Conservation (phyloP, 2,329 filamentous ascomycete species). For the Ceratocystis colombiana region DNA sequence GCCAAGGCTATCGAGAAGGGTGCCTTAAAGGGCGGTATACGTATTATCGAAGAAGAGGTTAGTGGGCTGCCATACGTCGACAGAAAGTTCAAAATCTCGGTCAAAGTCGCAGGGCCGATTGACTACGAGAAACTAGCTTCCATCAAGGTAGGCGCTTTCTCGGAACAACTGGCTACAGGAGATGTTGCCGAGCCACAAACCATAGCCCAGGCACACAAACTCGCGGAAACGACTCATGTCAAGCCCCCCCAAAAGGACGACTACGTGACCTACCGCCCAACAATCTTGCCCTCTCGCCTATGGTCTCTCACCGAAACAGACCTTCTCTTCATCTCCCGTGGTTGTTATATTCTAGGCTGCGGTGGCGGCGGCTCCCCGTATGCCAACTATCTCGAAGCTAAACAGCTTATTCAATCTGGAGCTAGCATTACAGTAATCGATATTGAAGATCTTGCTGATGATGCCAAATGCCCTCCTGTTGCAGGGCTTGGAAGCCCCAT, state of each 20-base stretch:
- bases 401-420: conserved; percentile 27
- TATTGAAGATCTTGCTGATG: conserved; percentile 27
- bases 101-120: conserved; percentile 27
- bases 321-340: conserved; percentile 28
- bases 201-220: background rate
- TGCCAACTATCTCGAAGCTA: conserved; percentile 27
- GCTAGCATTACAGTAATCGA: conserved; percentile 27
- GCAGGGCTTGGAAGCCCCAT: conserved; percentile 28
- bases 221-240: background rate
- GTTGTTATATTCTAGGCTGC: conserved; percentile 29
- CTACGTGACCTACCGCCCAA: conserved; percentile 40
- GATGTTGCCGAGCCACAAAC: conserved; percentile 3
- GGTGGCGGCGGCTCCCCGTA: conserved; percentile 29
- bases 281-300: conserved; percentile 30
- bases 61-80: conserved; percentile 28
- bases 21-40: conserved; percentile 24
- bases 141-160: conserved; percentile 19
- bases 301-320: conserved; percentile 28
- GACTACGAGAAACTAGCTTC: conserved; percentile 26
- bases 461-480: conserved; percentile 27
- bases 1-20: conserved; percentile 27
- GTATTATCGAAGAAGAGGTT: conserved; percentile 27
- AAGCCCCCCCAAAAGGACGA: conserved; percentile 29
- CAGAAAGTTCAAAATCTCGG: conserved; percentile 27
- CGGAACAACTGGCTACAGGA: background rate